A percentile compares a stretch with the other conserved stretches of the same genome.
Evolutionary conservation across 2,329 filamentous ascomycete species (phyloP).

Genomic region (Beauveria caledonica): DNA sequence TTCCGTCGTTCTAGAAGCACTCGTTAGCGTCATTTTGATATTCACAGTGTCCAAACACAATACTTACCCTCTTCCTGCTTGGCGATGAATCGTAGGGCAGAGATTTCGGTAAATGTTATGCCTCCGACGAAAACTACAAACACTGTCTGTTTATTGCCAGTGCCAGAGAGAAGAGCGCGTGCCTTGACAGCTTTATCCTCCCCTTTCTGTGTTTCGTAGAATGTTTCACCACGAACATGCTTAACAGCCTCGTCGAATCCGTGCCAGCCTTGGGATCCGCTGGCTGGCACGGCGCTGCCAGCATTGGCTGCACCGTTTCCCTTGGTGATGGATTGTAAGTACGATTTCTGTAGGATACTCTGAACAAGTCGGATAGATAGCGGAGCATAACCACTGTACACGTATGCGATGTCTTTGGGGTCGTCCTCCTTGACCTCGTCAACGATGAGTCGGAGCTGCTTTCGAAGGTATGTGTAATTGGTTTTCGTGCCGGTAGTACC

Average conservation of each 20-base stretch:
- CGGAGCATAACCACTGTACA: conserved; percentile 94
- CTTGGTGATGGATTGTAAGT: conserved; percentile 62
- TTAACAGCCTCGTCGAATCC: conserved; percentile 91
- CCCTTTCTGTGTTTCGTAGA: conserved; percentile 86
- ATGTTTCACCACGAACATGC: conserved; percentile 78
- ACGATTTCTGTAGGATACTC: conserved; percentile 84
- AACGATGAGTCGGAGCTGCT: conserved; percentile 78
- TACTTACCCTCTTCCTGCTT: conserved; percentile 64
- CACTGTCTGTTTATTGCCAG: conserved; percentile 71
- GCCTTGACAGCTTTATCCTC: conserved; percentile 90
- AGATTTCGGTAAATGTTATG: conserved; percentile 92
- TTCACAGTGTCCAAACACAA: neutral
- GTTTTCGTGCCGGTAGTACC: conserved; percentile 60
- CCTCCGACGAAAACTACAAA: conserved; percentile 98
- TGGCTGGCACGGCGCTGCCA: conserved; percentile 31
- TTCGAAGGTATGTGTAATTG: conserved; percentile 84
- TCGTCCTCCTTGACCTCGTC: conserved; percentile 95
- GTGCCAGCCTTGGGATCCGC: conserved; percentile 72
- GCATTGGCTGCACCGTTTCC: conserved; percentile 40
- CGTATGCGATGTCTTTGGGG: conserved; percentile 92
- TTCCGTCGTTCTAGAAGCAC: conserved; percentile 55
- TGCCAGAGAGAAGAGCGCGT: conserved; percentile 71
- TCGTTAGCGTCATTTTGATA: conserved; percentile 7
- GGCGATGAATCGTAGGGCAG: conserved; percentile 83
- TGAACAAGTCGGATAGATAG: conserved; percentile 87